Percentiles rank a stretch among this genome's conserved stretches.
Conservation (phyloP, 805 yeast species). For the Saccharomyces mikatae region DNA sequence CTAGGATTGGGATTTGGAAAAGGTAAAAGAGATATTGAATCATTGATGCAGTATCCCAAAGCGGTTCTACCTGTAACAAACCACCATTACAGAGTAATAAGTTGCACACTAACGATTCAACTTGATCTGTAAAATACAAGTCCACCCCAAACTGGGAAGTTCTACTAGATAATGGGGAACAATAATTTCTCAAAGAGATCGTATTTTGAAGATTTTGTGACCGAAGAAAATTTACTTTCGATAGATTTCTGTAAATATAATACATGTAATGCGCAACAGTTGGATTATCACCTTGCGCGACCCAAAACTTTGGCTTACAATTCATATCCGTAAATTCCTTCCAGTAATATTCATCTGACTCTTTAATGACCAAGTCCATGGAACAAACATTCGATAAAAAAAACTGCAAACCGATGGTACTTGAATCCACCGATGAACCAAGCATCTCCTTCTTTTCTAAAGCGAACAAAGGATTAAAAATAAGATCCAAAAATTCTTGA, state of each 20-base stretch:
- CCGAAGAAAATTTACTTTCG: constrained; percentile 15
- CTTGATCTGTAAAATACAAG: constrained; percentile 20
- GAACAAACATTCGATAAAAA: constrained; percentile 28
- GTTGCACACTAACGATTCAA: constrained; percentile 25
- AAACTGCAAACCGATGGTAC: constrained; percentile 12
- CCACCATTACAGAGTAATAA: constrained; percentile 27
- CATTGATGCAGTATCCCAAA: constrained; percentile 20
- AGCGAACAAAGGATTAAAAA: constrained; percentile 31
- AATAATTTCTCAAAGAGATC: constrained; percentile 18
- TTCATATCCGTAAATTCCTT: constrained; percentile 13
- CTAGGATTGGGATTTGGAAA: constrained; percentile 25
- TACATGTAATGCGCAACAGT: constrained; percentile 35
- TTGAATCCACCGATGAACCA: background rate
- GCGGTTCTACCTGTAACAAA: constrained; percentile 22
- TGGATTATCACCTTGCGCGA: constrained; percentile 30
- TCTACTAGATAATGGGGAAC: constrained; percentile 13
- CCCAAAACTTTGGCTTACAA: constrained; percentile 25
- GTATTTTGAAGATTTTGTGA: constrained; percentile 12
- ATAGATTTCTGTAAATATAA: constrained; percentile 24
- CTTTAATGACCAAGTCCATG: constrained; percentile 26
- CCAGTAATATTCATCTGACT: constrained; percentile 25
- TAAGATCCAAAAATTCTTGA: constrained; percentile 27
- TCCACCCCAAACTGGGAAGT: constrained; percentile 24
- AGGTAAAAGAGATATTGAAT: constrained; percentile 22
- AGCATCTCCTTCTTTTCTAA: constrained; percentile 11